Evolutionary conservation across 805 yeast species (phyloP), one percentile per base, ranked within the genome.

Genomic region (Saturnispora diversa): DNA sequence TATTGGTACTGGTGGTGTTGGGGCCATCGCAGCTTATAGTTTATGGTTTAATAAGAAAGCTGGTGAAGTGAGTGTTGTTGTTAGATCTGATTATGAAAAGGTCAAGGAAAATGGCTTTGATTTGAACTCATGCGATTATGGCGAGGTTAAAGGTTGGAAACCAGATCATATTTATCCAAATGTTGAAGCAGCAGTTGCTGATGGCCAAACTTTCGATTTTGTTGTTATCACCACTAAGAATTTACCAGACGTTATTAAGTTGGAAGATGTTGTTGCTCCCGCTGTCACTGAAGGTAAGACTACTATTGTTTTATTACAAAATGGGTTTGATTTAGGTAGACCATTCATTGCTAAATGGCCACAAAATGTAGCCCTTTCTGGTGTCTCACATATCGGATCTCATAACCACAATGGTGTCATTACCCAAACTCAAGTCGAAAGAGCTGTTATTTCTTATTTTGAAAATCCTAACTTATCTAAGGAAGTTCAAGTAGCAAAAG

Each of bases 1-100:
- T 7, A 70, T 84, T 24, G 94, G 94, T 6, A 71, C 85, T 2
- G 95, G 94, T 11, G 94, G 94, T 19, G 88, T 85, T 5, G 95
- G 95, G 23, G 69, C 84, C 2, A 73, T 84, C 24, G 77, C 78
- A 4, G 85, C 92, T 0, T 68, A 74, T 36, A 75, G 83, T 0
- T 63, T 85, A 22, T 64, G 62, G 44, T 60, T 62, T 39, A 64
- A 65, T 34, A 71, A 66, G 0, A 60, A 66, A 32, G 64, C 74
- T 11, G 64, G 72, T n/a, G 58, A 64, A 7, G 70, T 81, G 9
- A 72, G 84, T 2, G 62, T 75, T 10, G 81, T 80, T 3, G 70
- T 78, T 4, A 69, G 90, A 19, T 43, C 45, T 31, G 81, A 76
- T 51, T 78, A 73, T 54, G 66, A 68, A 3, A 62, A 55, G 36